Percentiles rank a stretch among this genome's conserved stretches.
Evolutionary conservation across 2,329 filamentous ascomycete genomes (phyloP).

Genomic region (Stachybotrys chartarum): DNA sequence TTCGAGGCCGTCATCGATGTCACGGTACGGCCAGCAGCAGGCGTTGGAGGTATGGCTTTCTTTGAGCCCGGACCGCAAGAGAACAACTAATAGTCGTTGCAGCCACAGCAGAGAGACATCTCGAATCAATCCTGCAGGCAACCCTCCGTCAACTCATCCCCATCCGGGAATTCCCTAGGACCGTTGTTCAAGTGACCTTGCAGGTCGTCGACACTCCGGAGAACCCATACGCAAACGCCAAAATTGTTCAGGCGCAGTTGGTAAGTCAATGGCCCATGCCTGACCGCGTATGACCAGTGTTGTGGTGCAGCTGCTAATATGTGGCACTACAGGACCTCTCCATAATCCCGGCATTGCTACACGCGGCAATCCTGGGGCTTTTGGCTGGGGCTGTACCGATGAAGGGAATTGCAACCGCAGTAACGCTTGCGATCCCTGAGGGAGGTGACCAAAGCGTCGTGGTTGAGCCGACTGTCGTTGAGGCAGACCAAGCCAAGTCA

Average conservation of each 20-base stretch:
- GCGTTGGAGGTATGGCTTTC: conserved; percentile 61
- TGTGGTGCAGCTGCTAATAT: conserved; percentile 7
- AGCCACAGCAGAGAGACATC: conserved; percentile 71
- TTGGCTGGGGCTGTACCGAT: conserved; percentile 79
- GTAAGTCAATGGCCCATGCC: conserved; percentile 33
- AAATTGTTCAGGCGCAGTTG: conserved; percentile 51
- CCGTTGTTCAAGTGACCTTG: conserved; percentile 73
- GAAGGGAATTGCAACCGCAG: conserved; percentile 61
- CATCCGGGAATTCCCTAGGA: conserved; percentile 67
- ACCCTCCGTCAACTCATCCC: conserved; percentile 69
- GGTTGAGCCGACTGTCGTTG: conserved; percentile 54
- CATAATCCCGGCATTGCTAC: conserved; percentile 74
- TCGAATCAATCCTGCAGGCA: conserved; percentile 68
- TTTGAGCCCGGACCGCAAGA: conserved; percentile 1
- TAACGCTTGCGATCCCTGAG: conserved; percentile 51
- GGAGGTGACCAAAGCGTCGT: conserved; percentile 36
- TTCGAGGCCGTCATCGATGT: conserved; percentile 90
- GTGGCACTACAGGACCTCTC: conserved; percentile 55
- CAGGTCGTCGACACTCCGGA: conserved; percentile 66
- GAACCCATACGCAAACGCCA: conserved; percentile 56
- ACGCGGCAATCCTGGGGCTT: conserved; percentile 70
- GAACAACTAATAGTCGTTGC: conserved; percentile 11
- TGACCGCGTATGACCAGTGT: background rate
- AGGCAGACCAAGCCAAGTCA: conserved; percentile 58
- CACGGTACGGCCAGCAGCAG: conserved; percentile 76